A percentile compares a stretch with the other conserved stretches of the same genome.
Evolutionary conservation across 208 protist species (phyloP).

Genomic region (Leishmania turanica): DNA sequence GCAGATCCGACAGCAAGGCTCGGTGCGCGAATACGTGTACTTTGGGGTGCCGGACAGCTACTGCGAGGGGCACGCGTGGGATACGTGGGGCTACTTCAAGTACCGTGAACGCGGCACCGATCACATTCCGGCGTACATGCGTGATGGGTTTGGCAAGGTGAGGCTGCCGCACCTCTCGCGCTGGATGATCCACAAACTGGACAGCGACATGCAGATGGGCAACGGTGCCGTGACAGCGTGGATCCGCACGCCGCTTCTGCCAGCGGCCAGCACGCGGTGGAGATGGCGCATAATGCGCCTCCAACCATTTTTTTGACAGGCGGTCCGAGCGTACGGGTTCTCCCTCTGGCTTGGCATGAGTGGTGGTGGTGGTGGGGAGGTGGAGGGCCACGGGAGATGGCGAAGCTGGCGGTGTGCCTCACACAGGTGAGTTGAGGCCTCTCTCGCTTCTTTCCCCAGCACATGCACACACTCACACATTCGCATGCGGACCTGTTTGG

Average conservation of each 20-base stretch:
- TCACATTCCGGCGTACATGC: conserved; percentile 68
- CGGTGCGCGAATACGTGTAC: conserved; percentile 84
- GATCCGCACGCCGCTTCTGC: conserved; percentile 69
- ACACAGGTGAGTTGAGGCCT: neutral
- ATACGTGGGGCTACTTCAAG: conserved; percentile 86
- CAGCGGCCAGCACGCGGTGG: conserved; percentile 34
- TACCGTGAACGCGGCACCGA: conserved; percentile 61
- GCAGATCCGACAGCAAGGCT: conserved; percentile 79
- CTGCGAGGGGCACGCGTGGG: conserved; percentile 80
- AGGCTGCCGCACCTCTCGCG: conserved; percentile 72
- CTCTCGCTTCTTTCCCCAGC: neutral
- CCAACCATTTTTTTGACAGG: conserved; percentile 39
- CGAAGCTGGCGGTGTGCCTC: neutral
- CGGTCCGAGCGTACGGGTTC: too few species aligned
- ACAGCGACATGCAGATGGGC: conserved; percentile 85
- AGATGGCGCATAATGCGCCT: conserved; percentile 68
- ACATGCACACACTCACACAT: neutral
- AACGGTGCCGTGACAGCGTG: conserved; percentile 73
- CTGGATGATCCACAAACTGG: conserved; percentile 85
- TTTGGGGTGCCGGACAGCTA: conserved; percentile 89
- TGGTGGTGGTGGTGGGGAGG: too few species aligned
- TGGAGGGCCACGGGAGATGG: neutral
- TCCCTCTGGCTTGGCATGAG: neutral
- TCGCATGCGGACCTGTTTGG: neutral
- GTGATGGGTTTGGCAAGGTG: conserved; percentile 81